Evolutionary conservation across 129 eudicot species (phyloP), one percentile per base, ranked within the genome.

Genomic region (Pseudognaphalium luteoalbum): DNA sequence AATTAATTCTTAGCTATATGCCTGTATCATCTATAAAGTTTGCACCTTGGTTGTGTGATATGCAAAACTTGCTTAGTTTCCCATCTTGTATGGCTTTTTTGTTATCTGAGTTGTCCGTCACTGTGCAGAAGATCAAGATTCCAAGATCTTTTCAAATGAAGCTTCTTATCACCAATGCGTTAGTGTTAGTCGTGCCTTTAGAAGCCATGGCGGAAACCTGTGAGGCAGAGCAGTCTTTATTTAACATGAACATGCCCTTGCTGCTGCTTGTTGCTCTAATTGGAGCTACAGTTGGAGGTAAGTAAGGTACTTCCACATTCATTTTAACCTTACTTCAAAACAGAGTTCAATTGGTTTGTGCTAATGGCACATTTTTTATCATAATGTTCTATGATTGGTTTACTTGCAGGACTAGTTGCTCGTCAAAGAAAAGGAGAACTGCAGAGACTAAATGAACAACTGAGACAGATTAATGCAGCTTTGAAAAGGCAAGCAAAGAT

Each of bases 211-310:
- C 67, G 12, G 67, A 61, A 14, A 61, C 17, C 17, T 61, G 67
- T 11, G 37, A 61, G 9, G 17, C 67, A 29, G 67, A 28, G n/a
- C 67, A 28, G 67, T 61, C 67, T 61, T 28, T 61, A 28, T 61
- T 22, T 11, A 61, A 3, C 67, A 61, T 61, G 67, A 61, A 61
- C 37, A 61, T 61, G 67, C 67, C 67, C 28, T 61, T 61, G 37
- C 67, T 61, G 35, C 68, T 62, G 14, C 7, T 62, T 62, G 68
- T 62, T 29, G 68, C 68, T 62, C 16, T 62, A 10, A 62, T 29
- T 14, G 68, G 68, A 11, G 68, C 68, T 29, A 62, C 68, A 12
- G 68, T 62, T 62, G 68, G 68, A 62, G 68, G 41, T 62, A 29
- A 61, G 33, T 61, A 61, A 62, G 33, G 41, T 29, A 52, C 21